Conservation (phyloP, 2,329 filamentous ascomycete species). For the Nothophaeocryptopus gaeumannii region DNA sequence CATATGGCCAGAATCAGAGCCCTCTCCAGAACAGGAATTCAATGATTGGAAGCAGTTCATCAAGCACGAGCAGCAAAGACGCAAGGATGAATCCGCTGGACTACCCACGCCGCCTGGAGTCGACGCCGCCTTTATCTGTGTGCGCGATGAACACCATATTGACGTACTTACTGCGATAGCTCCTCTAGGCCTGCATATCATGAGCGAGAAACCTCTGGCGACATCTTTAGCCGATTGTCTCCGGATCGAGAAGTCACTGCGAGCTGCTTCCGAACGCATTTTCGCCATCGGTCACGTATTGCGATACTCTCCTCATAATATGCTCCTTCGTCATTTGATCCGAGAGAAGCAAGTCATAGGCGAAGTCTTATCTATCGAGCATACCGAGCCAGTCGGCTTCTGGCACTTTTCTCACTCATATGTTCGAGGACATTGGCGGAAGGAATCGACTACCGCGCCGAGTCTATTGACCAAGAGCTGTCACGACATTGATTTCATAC, state of each 20-base stretch:
- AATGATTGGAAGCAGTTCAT: slow-evolving; percentile 71
- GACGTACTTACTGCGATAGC: slow-evolving; percentile 75
- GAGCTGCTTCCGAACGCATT: slow-evolving; percentile 43
- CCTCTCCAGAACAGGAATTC: slow-evolving; percentile 67
- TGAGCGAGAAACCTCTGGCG: slow-evolving; percentile 93
- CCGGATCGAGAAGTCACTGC: slow-evolving; percentile 51
- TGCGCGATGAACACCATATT: slow-evolving; percentile 84
- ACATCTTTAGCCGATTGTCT: slow-evolving; percentile 76
- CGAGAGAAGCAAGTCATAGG: slow-evolving; percentile 74
- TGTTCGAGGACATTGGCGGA: slow-evolving; percentile 91
- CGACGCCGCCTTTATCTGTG: slow-evolving; percentile 65
- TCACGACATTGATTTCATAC: slow-evolving; percentile 87
- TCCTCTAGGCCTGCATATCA: slow-evolving; percentile 69
- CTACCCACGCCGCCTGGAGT: slow-evolving; percentile 41
- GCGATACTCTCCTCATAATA: slow-evolving; percentile 89
- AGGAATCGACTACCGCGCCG: slow-evolving; percentile 70
- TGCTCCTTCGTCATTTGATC: slow-evolving; percentile 74
- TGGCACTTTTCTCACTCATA: slow-evolving; percentile 94
- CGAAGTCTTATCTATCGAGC: slow-evolving; percentile 79
- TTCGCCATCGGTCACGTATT: slow-evolving; percentile 94
- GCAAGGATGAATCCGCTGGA: slow-evolving; percentile 52
- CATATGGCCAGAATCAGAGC: slow-evolving; percentile 61
- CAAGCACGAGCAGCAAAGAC: slow-evolving; percentile 64
- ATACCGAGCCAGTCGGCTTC: slow-evolving; percentile 92
- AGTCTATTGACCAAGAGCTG: slow-evolving; percentile 92